Conservation (phyloP, 2,329 filamentous ascomycete genomes). For the Trichoderma gracile region DNA sequence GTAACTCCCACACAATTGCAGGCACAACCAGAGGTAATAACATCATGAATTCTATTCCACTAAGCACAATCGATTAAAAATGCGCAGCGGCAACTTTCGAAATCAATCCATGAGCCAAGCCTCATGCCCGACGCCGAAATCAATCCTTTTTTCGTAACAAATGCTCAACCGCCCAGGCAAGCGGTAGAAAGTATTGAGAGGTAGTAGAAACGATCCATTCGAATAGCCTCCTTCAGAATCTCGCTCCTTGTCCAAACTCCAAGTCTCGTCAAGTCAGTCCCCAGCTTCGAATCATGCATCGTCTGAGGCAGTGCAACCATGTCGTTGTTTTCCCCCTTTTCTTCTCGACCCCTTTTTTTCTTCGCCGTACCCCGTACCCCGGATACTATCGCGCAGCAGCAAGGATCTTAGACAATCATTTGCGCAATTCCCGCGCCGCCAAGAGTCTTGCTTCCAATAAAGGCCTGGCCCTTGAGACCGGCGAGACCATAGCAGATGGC, state of each 20-base stretch:
- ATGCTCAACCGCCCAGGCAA: conserved; percentile 23
- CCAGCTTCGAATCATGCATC: conserved; percentile 18
- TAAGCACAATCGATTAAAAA: conserved; percentile 10
- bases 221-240: neutral
- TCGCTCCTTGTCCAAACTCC: conserved; percentile 19
- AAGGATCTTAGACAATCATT: conserved; percentile 79
- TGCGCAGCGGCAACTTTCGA: conserved; percentile 19
- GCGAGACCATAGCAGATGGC: conserved; percentile 78
- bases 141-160: conserved; percentile 9
- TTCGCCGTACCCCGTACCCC: neutral
- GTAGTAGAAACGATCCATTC: conserved; percentile 9
- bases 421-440: conserved; percentile 92
- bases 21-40: neutral
- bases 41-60: conserved; percentile 22
- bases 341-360: neutral
- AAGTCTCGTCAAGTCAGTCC: neutral
- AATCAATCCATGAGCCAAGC: conserved; percentile 26
- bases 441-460: conserved; percentile 92
- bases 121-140: conserved; percentile 28
- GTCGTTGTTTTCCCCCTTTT: neutral
- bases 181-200: conserved; percentile 10
- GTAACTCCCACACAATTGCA: neutral
- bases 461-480: conserved; percentile 78
- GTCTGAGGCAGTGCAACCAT: conserved; percentile 3
- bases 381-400: neutral